These are phyloP conservation scores for Rubia occidens DNA, from an alignment of 305 asterid species.

Conservation along the genomic window DNA sequence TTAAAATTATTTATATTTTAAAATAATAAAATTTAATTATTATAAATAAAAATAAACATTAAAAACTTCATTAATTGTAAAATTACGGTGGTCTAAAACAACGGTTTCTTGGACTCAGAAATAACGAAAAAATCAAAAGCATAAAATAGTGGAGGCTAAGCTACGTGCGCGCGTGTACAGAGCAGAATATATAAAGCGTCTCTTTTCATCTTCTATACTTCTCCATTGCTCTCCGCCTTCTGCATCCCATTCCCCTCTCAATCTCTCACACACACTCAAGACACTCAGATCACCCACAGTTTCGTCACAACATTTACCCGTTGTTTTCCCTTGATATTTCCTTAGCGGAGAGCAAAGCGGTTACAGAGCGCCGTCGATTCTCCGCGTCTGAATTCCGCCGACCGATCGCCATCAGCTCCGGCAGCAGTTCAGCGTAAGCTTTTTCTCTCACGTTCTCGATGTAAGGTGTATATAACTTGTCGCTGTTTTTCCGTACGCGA, in stretches of 20 bases:
- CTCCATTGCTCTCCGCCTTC: conserved; percentile 12
- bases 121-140: too few relatives aligned
- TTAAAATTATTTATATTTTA: too few relatives aligned
- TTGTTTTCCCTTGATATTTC: background rate
- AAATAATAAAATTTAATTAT: too few relatives aligned
- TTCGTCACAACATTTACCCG: background rate
- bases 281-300: background rate
- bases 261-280: background rate
- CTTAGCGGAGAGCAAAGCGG: background rate
- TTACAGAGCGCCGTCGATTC: background rate
- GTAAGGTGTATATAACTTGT: background rate
- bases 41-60: too few relatives aligned
- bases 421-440: background rate
- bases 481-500: too few relatives aligned
- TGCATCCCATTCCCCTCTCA: background rate
- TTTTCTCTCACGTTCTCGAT: background rate
- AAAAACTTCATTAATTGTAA: too few relatives aligned
- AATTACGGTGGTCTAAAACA: too few relatives aligned
- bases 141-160: background rate
- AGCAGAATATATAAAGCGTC: conserved; percentile 6
- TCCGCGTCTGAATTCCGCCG: background rate
- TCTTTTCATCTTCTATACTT: background rate
- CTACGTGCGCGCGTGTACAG: background rate
- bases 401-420: background rate
- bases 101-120: too few relatives aligned